These are phyloP conservation scores for Aspergillus sojae DNA, from an alignment of 2,329 filamentous ascomycete genomes.

Conservation along the genomic window DNA sequence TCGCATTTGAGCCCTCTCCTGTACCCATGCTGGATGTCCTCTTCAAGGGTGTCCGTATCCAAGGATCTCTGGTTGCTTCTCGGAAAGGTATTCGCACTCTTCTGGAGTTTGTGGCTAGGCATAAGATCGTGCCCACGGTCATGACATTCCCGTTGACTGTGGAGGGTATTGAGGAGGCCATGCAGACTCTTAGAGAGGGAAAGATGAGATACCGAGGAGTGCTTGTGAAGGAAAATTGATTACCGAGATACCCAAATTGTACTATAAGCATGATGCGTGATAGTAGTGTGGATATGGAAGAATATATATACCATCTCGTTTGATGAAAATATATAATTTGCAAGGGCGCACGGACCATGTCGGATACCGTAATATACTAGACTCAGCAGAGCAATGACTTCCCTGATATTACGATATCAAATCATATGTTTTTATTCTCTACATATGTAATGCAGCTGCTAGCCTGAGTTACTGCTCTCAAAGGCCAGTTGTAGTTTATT, in stretches of 20 bases:
- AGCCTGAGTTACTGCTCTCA: no score
- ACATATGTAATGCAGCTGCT: no score
- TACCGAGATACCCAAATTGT: background rate
- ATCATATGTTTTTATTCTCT: background rate
- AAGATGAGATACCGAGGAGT: conserved; percentile 53
- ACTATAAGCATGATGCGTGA: no score
- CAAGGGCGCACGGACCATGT: background rate
- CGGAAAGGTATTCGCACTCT: conserved; percentile 65
- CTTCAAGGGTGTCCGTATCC: conserved; percentile 58
- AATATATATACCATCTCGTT: background rate
- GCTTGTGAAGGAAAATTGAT: conserved; percentile 29
- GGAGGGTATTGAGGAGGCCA: conserved; percentile 51
- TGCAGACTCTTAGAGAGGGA: conserved; percentile 49
- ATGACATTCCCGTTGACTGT: conserved; percentile 62
- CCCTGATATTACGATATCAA: background rate
- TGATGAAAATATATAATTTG: background rate
- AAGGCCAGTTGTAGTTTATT: no score
- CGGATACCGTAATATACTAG: background rate
- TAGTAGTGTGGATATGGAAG: no score
- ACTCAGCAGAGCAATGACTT: no score
- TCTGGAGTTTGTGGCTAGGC: conserved; percentile 62
- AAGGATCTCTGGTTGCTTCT: conserved; percentile 65
- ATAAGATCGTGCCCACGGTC: conserved; percentile 65
- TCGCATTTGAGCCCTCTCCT: conserved; percentile 21
- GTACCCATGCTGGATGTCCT: conserved; percentile 51